These are phyloP conservation scores for Pulveroboletus frians DNA, from an alignment of 768 basidiomycete genomes.

Conservation along the genomic window DNA sequence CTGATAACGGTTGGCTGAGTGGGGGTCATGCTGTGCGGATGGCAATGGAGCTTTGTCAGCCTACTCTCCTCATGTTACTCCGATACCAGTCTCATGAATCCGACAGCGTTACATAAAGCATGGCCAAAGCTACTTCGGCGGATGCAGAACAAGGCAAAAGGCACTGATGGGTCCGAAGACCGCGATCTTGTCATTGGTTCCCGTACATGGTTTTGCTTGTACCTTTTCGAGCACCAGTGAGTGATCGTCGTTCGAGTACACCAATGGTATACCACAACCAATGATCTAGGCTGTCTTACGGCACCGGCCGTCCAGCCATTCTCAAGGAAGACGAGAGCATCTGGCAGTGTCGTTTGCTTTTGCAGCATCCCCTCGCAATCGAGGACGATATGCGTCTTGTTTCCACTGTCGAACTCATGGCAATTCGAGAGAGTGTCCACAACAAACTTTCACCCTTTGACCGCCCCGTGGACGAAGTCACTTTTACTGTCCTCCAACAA, in stretches of 20 bases:
- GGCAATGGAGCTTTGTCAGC: slow-evolving; percentile 88
- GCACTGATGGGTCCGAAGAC: slow-evolving; percentile 52
- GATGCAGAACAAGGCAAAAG: slow-evolving; percentile 62
- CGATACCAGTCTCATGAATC: slow-evolving; percentile 4
- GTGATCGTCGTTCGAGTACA: slow-evolving; percentile 25
- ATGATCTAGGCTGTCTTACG: slow-evolving; percentile 77
- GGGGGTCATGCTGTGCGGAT: slow-evolving; percentile 96
- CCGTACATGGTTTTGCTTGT: slow-evolving; percentile 90
- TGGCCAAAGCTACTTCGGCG: slow-evolving; percentile 79
- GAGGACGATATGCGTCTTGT: slow-evolving; percentile 94
- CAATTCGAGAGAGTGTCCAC: slow-evolving; percentile 80
- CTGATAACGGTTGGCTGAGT: slow-evolving; percentile 92
- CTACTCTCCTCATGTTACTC: background rate
- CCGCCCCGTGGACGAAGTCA: slow-evolving; percentile 65
- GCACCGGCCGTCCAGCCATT: slow-evolving; percentile 89
- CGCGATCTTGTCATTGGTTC: slow-evolving; percentile 75
- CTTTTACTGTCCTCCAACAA: slow-evolving; percentile 64
- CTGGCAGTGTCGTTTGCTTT: slow-evolving; percentile 66
- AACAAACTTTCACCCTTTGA: slow-evolving; percentile 79
- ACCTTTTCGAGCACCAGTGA: slow-evolving; percentile 91
- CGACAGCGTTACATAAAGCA: slow-evolving; percentile 79
- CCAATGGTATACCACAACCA: background rate
- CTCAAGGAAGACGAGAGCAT: slow-evolving; percentile 92
- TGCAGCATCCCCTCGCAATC: slow-evolving; percentile 84
- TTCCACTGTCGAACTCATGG: slow-evolving; percentile 90